Evolutionary conservation across 768 basidiomycete species (phyloP).

Genomic region (Ramaria rubella): DNA sequence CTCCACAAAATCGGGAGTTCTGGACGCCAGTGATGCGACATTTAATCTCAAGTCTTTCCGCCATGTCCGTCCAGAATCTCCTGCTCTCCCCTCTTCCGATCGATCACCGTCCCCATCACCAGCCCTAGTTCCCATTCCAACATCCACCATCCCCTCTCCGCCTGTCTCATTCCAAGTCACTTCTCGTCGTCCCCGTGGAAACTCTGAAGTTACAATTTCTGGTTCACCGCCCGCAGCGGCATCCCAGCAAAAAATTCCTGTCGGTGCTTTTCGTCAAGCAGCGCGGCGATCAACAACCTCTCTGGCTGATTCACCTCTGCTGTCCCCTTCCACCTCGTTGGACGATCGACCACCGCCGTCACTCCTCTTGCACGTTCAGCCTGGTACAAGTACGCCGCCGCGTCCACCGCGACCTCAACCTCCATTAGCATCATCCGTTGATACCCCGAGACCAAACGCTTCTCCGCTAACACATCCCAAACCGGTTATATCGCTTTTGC

Average conservation of each 20-base stretch:
- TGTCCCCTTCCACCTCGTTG: constrained; percentile 20
- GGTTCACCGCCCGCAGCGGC: not conserved
- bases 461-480: not conserved
- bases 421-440: constrained; percentile 13
- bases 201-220: not conserved
- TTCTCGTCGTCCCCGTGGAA: constrained; percentile 1
- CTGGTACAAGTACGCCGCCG: not conserved
- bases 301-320: constrained; percentile 6
- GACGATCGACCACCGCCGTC: constrained; percentile 18
- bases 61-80: constrained; percentile 49
- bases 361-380: constrained; percentile 6
- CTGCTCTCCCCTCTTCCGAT: constrained; percentile 13
- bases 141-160: not conserved
- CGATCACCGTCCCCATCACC: constrained; percentile 1
- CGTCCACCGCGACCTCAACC: constrained; percentile 38
- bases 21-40: constrained; percentile 32
- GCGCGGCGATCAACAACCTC: constrained; percentile 7
- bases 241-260: constrained; percentile 5
- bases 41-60: constrained; percentile 75
- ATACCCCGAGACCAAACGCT: not conserved
- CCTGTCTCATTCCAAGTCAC: constrained; percentile 11
- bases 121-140: not conserved
- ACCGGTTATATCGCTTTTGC: not conserved
- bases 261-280: constrained; percentile 8
- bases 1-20: constrained; percentile 20